Conservation (phyloP, 805 yeast genomes). For the Zygosaccharomyces kombuchaensis region DNA sequence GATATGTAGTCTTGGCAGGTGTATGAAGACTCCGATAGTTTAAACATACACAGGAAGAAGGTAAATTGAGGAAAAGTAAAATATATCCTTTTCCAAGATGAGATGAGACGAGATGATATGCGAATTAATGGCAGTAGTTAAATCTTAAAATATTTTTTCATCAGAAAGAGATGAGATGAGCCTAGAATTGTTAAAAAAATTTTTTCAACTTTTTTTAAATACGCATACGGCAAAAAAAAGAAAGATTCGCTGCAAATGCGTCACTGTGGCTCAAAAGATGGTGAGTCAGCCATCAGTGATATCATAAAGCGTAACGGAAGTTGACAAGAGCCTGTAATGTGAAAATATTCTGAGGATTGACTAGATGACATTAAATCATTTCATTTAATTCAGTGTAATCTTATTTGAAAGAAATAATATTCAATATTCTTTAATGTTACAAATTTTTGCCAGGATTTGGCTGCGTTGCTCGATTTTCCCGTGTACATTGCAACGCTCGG, state of each 20-base stretch:
- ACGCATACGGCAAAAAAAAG: not conserved
- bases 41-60: constrained; percentile 29
- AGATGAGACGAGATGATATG: constrained; percentile 1
- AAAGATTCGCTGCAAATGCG: not conserved
- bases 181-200: not conserved
- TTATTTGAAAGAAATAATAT: too few relatives aligned
- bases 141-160: not conserved
- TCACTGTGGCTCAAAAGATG: not conserved
- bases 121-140: too few relatives aligned
- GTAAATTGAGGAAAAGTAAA: not conserved
- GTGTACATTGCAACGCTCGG: too few relatives aligned
- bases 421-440: too few relatives aligned
- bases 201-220: constrained; percentile 6
- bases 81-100: not conserved
- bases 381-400: too few relatives aligned
- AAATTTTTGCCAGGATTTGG: too few relatives aligned
- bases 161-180: constrained; percentile 1
- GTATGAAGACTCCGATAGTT: constrained; percentile 30
- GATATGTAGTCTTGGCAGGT: constrained; percentile 48
- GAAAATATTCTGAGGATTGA: not conserved
- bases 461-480: too few relatives aligned
- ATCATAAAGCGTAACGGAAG: not conserved
- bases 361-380: not conserved
- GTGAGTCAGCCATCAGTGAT: constrained; percentile 1
- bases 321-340: not conserved